A percentile compares a stretch with the other conserved stretches of the same genome.
phyloP scores from a whole-genome alignment of 352 stramenopile genomes.

The Phytophthora crassamura region DNA sequence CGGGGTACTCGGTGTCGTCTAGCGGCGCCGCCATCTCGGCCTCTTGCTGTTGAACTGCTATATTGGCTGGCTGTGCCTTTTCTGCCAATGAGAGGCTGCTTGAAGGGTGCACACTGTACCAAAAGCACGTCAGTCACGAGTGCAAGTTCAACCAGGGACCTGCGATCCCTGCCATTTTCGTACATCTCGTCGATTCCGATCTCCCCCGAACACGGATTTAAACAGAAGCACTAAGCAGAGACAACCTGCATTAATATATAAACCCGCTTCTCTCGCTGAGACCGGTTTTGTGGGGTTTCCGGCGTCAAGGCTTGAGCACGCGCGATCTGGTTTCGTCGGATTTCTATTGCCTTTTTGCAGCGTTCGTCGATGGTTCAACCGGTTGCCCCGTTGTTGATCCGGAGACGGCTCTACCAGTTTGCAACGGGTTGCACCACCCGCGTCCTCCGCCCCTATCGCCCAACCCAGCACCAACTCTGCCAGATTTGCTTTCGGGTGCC shows the following conservation, averaged over 20 bases:
- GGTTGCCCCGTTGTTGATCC: slow-evolving; percentile 27
- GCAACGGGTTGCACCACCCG: slow-evolving; percentile 28
- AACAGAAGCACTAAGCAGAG: background rate
- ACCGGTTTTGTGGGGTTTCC: slow-evolving; percentile 19
- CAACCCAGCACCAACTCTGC: slow-evolving; percentile 24
- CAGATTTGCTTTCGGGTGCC: slow-evolving; percentile 19
- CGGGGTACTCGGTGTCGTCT: slow-evolving; percentile 64
- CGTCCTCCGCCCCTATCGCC: slow-evolving; percentile 41
- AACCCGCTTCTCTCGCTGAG: background rate
- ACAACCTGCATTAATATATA: background rate
- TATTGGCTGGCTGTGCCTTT: slow-evolving; percentile 24
- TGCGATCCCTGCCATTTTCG: slow-evolving; percentile 18
- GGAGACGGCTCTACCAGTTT: slow-evolving; percentile 23
- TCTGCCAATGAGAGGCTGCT: slow-evolving; percentile 21
- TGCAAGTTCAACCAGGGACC: slow-evolving; percentile 42
- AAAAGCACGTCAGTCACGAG: slow-evolving; percentile 33
- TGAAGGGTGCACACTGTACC: slow-evolving; percentile 38
- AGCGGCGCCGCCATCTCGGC: slow-evolving; percentile 21
- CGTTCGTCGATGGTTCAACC: slow-evolving; percentile 19
- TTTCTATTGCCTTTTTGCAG: slow-evolving; percentile 3
- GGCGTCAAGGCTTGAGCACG: slow-evolving; percentile 1
- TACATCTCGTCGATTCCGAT: slow-evolving; percentile 11
- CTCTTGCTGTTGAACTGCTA: slow-evolving; percentile 8
- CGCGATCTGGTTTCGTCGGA: slow-evolving; percentile 24
- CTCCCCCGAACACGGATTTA: background rate